Evolutionary conservation across 1,284 basidiomycete genomes (phyloP).

Genomic region (Violaceomyces palustris): DNA sequence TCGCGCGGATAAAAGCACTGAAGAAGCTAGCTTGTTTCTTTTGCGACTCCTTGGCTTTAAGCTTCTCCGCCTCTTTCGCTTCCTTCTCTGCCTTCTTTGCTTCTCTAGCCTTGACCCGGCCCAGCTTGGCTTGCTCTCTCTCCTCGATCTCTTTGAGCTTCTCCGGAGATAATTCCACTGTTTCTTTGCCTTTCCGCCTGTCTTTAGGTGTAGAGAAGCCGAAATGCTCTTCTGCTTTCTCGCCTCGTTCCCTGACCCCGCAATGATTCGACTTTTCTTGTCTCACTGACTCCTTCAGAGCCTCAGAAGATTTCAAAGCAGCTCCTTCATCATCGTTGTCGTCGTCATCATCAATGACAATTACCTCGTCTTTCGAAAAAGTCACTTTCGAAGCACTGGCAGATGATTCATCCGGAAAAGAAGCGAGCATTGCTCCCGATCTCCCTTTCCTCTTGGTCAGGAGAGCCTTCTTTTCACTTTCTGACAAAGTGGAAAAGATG

Average conservation of each 20-base stretch:
- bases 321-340: too few relatives aligned
- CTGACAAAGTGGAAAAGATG: conserved; percentile 18
- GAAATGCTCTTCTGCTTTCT: not conserved
- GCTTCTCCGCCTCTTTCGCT: conserved; percentile 48
- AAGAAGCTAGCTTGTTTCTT: conserved; percentile 38
- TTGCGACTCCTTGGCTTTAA: conserved; percentile 35
- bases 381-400: too few relatives aligned
- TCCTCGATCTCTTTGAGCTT: conserved; percentile 53
- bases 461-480: conserved; percentile 22
- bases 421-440: too few relatives aligned
- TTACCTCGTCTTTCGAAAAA: conserved; percentile 4
- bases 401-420: too few relatives aligned
- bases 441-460: conserved; percentile 18
- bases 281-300: conserved; percentile 14
- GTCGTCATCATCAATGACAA: conserved; percentile 20
- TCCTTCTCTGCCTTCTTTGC: conserved; percentile 26
- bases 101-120: conserved; percentile 13
- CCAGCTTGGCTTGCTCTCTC: conserved; percentile 55
- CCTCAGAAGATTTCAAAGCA: too few relatives aligned
- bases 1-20: conserved; percentile 43
- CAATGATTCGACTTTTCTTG: not conserved
- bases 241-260: not conserved
- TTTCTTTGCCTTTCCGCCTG: conserved; percentile 28
- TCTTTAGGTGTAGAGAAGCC: conserved; percentile 21
- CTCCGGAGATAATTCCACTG: conserved; percentile 21